Evolutionary conservation across 768 basidiomycete species (phyloP).

Genomic region (Termitomyces titanicus): DNA sequence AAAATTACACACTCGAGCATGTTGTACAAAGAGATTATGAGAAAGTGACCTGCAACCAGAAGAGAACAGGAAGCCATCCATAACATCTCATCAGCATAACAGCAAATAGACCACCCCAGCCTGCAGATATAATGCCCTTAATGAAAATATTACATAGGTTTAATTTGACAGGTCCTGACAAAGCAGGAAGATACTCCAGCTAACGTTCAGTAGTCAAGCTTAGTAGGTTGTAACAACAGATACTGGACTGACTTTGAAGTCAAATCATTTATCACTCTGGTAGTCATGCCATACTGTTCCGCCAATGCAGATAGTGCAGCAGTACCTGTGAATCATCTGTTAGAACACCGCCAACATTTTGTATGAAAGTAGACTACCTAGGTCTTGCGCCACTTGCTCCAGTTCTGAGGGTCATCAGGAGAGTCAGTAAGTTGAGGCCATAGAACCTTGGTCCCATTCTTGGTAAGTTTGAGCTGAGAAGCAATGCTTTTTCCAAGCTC

Average conservation of each 20-base stretch:
- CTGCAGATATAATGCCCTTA: constrained; percentile 21
- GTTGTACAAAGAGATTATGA: background rate
- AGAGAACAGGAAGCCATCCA: constrained; percentile 64
- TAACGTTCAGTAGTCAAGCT: constrained; percentile 14
- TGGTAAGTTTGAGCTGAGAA: constrained; percentile 50
- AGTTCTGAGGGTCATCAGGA: constrained; percentile 63
- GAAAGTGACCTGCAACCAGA: constrained; percentile 63
- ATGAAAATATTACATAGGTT: background rate
- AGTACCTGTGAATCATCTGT: constrained; percentile 39
- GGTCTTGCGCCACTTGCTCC: constrained; percentile 50
- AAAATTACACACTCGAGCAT: background rate
- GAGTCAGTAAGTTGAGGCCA: constrained; percentile 70
- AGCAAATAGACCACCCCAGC: constrained; percentile 55
- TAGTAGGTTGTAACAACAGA: background rate
- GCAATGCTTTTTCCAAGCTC: constrained; percentile 60
- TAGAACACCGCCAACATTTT: background rate
- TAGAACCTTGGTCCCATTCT: constrained; percentile 54
- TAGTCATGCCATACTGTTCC: constrained; percentile 48
- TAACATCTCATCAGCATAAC: constrained; percentile 61
- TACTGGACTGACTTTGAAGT: constrained; percentile 45
- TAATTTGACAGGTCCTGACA: constrained; percentile 25
- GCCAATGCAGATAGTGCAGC: constrained; percentile 61
- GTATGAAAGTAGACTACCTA: constrained; percentile 34
- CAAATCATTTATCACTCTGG: constrained; percentile 56
- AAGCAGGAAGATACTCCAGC: constrained; percentile 67